Evolutionary conservation across 352 stramenopile species (phyloP).

Genomic region (Aphanomyces invadans): DNA sequence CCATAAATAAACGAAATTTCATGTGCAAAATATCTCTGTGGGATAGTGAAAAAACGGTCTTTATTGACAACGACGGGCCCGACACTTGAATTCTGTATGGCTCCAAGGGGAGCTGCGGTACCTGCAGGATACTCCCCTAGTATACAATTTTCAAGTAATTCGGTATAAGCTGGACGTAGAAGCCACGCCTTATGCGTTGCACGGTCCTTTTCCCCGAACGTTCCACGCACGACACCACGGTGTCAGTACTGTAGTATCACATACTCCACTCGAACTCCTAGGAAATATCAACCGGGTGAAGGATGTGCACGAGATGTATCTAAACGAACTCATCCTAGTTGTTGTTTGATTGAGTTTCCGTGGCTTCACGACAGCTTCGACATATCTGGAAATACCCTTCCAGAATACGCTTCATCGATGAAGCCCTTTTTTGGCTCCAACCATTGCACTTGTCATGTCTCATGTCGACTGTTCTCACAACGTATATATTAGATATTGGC

Average conservation of each 20-base stretch:
- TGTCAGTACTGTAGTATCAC: constrained; percentile 26
- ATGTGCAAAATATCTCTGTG: background rate
- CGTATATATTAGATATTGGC: no score
- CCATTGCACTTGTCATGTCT: no score
- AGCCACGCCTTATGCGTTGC: background rate
- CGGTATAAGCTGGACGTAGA: background rate
- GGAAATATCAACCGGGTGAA: no score
- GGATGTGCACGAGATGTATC: no score
- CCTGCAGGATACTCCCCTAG: background rate
- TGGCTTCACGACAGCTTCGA: no score
- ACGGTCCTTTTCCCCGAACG: background rate
- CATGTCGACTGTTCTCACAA: no score
- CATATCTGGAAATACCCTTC: no score
- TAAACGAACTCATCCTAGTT: no score
- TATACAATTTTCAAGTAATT: background rate
- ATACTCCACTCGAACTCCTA: no score
- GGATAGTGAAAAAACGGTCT: background rate
- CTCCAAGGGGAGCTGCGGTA: background rate
- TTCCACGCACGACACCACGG: background rate
- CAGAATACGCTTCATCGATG: no score
- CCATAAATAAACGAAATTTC: background rate
- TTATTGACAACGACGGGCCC: background rate
- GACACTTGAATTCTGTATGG: background rate
- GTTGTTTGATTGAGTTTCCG: no score
- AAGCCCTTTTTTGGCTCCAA: no score